Conservation (phyloP, 495 filamentous ascomycete genomes). For the Penicillium roqueforti region DNA sequence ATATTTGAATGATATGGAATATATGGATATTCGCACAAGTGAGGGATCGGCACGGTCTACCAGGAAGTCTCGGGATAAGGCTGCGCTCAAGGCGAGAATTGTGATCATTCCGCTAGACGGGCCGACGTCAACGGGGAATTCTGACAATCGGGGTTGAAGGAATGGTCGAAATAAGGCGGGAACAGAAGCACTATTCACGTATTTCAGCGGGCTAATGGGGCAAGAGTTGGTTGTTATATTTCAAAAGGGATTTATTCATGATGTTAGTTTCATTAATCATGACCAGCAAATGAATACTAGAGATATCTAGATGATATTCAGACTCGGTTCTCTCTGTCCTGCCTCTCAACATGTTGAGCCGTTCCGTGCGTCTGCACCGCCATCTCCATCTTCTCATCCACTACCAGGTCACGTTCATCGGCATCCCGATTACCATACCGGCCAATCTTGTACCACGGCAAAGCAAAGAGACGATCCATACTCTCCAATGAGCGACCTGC, state of each 20-base stretch:
- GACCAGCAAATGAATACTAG: neutral
- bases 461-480: constrained; percentile 65
- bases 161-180: neutral
- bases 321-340: neutral
- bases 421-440: constrained; percentile 55
- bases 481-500: constrained; percentile 41
- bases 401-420: constrained; percentile 38
- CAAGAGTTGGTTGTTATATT: neutral
- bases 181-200: neutral
- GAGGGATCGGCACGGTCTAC: neutral
- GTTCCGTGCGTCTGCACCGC: constrained; percentile 15
- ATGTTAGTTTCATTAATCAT: neutral
- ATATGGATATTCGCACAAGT: constrained; percentile 22
- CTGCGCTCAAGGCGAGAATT: constrained; percentile 27
- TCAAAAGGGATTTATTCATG: neutral
- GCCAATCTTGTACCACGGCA: constrained; percentile 65
- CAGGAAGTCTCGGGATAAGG: constrained; percentile 14
- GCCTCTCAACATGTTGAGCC: constrained; percentile 17
- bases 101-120: constrained; percentile 32
- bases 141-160: neutral
- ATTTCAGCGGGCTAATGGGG: neutral
- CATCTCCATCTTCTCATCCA: constrained; percentile 29
- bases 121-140: neutral
- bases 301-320: neutral
- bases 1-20: constrained; percentile 21